A percentile compares a stretch with the other conserved stretches of the same genome.
Evolutionary conservation across 108 stramenopile species (phyloP).

Genomic region (Fragilaria radians): DNA sequence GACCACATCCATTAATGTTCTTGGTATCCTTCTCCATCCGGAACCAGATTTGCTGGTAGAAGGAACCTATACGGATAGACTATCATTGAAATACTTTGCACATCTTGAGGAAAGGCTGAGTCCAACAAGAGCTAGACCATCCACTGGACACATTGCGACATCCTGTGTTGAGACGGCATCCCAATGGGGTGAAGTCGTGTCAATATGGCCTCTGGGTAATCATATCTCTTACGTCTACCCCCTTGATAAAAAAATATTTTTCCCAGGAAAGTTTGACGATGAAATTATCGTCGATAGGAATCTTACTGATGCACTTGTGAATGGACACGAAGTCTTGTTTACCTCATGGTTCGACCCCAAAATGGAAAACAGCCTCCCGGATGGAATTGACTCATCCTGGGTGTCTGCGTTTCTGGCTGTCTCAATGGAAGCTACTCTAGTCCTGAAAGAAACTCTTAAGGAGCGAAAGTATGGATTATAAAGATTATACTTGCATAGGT

Average conservation of each 20-base stretch:
- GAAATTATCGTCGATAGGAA: neutral
- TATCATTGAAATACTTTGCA: constrained; percentile 23
- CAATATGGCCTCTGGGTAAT: constrained; percentile 24
- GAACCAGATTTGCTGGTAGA: constrained; percentile 23
- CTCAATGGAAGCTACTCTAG: neutral
- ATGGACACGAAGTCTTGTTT: constrained; percentile 19
- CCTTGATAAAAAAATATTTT: constrained; percentile 11
- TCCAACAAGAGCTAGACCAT: constrained; percentile 8
- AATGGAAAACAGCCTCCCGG: neutral
- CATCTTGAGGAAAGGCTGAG: constrained; percentile 7
- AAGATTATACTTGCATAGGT: neutral
- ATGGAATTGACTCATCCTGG: neutral
- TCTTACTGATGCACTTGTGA: constrained; percentile 1
- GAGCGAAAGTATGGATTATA: neutral
- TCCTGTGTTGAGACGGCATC: constrained; percentile 17
- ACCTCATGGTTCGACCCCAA: constrained; percentile 1
- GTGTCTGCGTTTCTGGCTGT: neutral
- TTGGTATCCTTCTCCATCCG: constrained; percentile 3
- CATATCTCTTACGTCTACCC: constrained; percentile 24
- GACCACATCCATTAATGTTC: too few species aligned
- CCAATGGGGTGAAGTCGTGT: constrained; percentile 23
- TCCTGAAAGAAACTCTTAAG: neutral
- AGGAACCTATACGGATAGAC: constrained; percentile 17
- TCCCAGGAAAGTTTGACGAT: neutral
- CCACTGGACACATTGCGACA: constrained; percentile 31